Percentiles rank a stretch among this genome's conserved stretches.
phyloP scores from a whole-genome alignment of 2,329 filamentous ascomycete genomes.

The Trichoderma sp. region DNA sequence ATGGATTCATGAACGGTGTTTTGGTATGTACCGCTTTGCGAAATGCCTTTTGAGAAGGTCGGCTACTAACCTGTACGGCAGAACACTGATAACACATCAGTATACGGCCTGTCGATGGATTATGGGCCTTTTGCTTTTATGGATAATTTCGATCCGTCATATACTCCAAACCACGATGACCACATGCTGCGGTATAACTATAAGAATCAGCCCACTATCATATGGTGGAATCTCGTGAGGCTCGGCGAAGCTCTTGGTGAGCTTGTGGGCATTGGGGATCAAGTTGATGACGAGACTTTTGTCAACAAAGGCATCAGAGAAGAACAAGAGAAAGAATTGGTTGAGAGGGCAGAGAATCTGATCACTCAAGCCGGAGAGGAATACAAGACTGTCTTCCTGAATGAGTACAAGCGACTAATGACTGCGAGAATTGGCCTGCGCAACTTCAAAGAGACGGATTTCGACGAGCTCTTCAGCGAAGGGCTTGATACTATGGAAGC shows the following conservation, averaged over 20 bases:
- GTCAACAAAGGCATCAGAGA: constrained; percentile 66
- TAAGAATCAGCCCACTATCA: constrained; percentile 89
- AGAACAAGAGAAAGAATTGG: constrained; percentile 67
- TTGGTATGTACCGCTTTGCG: constrained; percentile 45
- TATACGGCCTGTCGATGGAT: constrained; percentile 86
- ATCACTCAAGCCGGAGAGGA: constrained; percentile 83
- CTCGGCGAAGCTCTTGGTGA: constrained; percentile 89
- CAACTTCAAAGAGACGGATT: constrained; percentile 69
- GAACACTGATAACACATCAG: constrained; percentile 96
- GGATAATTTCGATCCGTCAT: constrained; percentile 91
- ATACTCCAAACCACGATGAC: constrained; percentile 98
- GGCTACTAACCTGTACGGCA: constrained; percentile 29
- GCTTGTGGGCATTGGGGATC: constrained; percentile 73
- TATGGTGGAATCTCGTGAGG: constrained; percentile 98
- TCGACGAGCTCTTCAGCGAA: constrained; percentile 78
- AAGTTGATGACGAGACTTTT: constrained; percentile 72
- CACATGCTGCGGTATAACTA: constrained; percentile 85
- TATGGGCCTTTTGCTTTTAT: constrained; percentile 98
- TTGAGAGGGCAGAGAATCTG: constrained; percentile 78
- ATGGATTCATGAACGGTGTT: constrained; percentile 99
- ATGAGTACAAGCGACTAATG: constrained; percentile 90
- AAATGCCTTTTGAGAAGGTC: neutral
- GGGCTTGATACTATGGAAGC: constrained; percentile 79
- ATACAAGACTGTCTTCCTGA: constrained; percentile 82
- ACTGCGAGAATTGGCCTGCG: constrained; percentile 74